Evolutionary conservation across 192 early-diverging fungal genomes (phyloP).

Genomic region (Funneliformis geosporum): DNA sequence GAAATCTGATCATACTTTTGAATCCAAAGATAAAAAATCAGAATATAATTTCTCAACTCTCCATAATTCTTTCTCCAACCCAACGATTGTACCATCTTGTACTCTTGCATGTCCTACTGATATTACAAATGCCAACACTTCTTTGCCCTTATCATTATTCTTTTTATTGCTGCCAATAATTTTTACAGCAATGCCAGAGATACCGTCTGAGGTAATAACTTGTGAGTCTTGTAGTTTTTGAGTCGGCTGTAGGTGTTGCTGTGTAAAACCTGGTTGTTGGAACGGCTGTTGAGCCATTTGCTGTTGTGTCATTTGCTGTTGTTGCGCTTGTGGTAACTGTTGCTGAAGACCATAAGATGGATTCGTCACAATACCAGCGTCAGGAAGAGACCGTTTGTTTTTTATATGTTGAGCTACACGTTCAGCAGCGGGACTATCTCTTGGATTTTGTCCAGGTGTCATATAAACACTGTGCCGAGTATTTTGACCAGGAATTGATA

Average conservation of each 20-base stretch:
- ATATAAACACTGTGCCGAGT: constrained; percentile 3
- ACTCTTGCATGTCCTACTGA: constrained; percentile 46
- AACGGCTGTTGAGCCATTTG: not conserved
- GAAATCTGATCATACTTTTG: constrained; percentile 55
- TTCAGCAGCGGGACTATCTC: not conserved
- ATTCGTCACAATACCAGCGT: not conserved
- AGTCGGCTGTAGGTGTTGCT: not conserved
- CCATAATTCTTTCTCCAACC: constrained; percentile 63
- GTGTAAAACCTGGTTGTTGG: not conserved
- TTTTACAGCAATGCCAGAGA: constrained; percentile 38
- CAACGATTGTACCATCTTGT: constrained; percentile 31
- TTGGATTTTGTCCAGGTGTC: not conserved
- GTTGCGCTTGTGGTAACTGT: not conserved
- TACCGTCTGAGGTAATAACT: not conserved
- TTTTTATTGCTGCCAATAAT: constrained; percentile 61
- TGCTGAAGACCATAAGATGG: not conserved
- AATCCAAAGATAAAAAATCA: constrained; percentile 82
- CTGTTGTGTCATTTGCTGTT: not conserved
- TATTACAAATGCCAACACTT: constrained; percentile 64
- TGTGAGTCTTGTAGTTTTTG: not conserved
- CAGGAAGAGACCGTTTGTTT: constrained; percentile 3
- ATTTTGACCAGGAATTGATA: not conserved
- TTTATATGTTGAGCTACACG: not conserved
- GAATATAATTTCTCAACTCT: constrained; percentile 85
- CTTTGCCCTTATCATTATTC: constrained; percentile 78